phyloP scores from a whole-genome alignment of 768 basidiomycete species.

The Fomitopsis serialis region DNA sequence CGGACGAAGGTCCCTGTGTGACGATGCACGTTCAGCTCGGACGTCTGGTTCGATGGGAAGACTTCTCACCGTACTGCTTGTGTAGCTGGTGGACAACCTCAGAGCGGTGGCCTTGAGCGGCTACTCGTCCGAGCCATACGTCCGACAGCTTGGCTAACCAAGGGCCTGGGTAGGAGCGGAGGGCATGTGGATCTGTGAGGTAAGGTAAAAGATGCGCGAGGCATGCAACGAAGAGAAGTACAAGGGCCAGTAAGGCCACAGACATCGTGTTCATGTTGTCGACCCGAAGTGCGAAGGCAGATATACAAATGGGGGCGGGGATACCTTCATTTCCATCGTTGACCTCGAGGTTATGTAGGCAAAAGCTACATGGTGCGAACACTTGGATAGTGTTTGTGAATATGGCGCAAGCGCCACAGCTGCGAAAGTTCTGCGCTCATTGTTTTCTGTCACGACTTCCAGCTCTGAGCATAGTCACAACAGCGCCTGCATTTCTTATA shows the following conservation, averaged over 20 bases:
- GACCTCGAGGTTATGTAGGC: no score
- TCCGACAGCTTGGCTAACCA: slow-evolving; percentile 30
- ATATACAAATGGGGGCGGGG: no score
- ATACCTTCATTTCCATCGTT: no score
- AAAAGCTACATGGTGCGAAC: no score
- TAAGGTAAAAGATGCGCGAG: slow-evolving; percentile 28
- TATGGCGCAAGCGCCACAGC: no score
- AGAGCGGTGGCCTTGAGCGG: slow-evolving; percentile 26
- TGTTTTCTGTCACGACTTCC: no score
- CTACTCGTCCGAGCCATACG: slow-evolving; percentile 32
- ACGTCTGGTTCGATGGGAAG: neutral
- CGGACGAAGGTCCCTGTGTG: slow-evolving; percentile 28
- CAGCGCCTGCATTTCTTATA: no score
- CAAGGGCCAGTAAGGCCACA: neutral
- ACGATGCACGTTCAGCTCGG: neutral
- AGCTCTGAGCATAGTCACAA: no score
- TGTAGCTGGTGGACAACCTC: slow-evolving; percentile 34
- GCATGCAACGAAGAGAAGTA: neutral
- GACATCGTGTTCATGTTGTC: no score
- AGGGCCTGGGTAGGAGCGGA: slow-evolving; percentile 33
- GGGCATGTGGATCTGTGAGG: slow-evolving; percentile 24
- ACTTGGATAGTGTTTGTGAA: no score
- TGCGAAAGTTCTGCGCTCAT: no score
- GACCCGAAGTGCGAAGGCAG: no score
- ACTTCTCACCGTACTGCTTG: slow-evolving; percentile 32